Conservation (phyloP, 2,329 filamentous ascomycete genomes). For the Metarhizium rileyi region DNA sequence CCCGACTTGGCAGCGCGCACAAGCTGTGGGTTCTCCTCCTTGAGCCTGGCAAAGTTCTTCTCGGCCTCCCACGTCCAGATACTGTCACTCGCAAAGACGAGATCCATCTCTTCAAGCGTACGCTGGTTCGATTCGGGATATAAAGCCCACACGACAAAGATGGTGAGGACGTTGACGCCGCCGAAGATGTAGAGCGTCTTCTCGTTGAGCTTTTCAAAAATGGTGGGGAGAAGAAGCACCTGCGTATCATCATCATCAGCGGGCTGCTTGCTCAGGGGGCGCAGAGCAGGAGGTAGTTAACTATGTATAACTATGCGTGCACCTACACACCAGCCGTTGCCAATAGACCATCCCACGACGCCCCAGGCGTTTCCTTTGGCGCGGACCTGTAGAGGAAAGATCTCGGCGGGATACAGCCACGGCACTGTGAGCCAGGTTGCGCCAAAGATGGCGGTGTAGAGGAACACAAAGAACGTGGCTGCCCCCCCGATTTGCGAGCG, state of each 20-base stretch:
- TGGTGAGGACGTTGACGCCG: conserved; percentile 52
- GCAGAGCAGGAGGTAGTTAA: too few species aligned
- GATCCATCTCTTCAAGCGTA: conserved; percentile 66
- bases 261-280: too few species aligned
- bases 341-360: conserved; percentile 50
- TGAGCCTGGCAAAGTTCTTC: conserved; percentile 51
- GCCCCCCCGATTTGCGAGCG: conserved; percentile 48
- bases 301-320: too few species aligned
- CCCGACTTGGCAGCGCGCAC: conserved; percentile 11
- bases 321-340: conserved; percentile 53
- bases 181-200: conserved; percentile 69
- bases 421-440: conserved; percentile 43
- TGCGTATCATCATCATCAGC: conserved; percentile 6
- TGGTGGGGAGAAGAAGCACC: conserved; percentile 44
- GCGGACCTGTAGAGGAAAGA: conserved; percentile 45
- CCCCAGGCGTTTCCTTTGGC: conserved; percentile 51
- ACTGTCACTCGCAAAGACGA: conserved; percentile 57
- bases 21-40: conserved; percentile 46
- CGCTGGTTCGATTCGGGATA: conserved; percentile 68
- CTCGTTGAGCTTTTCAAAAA: conserved; percentile 54
- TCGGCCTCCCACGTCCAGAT: conserved; percentile 66
- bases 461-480: conserved; percentile 61
- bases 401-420: conserved; percentile 54
- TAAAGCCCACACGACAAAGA: conserved; percentile 62
- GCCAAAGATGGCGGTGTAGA: conserved; percentile 32